Evolutionary conservation across 2,329 filamentous ascomycete species (phyloP), one percentile per base, ranked within the genome.

Genomic region (Pseudogymnoascus sp.): DNA sequence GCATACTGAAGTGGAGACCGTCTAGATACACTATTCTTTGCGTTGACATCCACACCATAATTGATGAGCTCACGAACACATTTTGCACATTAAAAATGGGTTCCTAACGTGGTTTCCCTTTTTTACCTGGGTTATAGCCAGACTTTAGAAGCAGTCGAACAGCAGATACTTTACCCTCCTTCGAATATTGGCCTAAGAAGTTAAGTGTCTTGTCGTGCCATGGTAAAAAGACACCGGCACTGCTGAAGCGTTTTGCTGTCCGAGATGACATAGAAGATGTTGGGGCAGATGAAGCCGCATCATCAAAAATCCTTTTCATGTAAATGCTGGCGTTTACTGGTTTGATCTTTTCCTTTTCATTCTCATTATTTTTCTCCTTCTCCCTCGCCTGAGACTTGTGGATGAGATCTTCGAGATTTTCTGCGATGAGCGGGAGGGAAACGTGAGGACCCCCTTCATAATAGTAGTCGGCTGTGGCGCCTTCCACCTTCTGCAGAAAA

Each of bases 241-340:
- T 47, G n/a, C 59, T 64, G 19, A 65, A 59, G 19, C 36, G 57
- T 17, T 65, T 47, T 50, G 59, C 59, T 59, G 64, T 64, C 15
- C 19, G 44, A 38, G 59, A 50, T 23, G 64, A 65, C 64, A 65
- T 65, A 36, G 63, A 31, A 15, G 64, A 65, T 8, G 64, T 65
- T 17, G 64, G 38, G n/a, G 62, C 62, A 38, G 62, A 63, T 13
- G 64, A 64, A 35, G 64, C 64, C 15, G 64, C 59, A 60, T 65
- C 64, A 31, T 65, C 36, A 21, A 36, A 64, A 13, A 65, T 60
- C 38, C 64, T 36, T 42, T 60, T 47, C 62, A 63, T 64, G 42
- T 64, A 65, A 7, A 64, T 59, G 26, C 64, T 65, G 6, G 64
- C 64, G n/a, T 53, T 63, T 11, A 63, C 42, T 15, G 62, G 38